These are phyloP conservation scores for Dendrobium huoshanense DNA, from an alignment of 106 monocot species.

Conservation along the genomic window DNA sequence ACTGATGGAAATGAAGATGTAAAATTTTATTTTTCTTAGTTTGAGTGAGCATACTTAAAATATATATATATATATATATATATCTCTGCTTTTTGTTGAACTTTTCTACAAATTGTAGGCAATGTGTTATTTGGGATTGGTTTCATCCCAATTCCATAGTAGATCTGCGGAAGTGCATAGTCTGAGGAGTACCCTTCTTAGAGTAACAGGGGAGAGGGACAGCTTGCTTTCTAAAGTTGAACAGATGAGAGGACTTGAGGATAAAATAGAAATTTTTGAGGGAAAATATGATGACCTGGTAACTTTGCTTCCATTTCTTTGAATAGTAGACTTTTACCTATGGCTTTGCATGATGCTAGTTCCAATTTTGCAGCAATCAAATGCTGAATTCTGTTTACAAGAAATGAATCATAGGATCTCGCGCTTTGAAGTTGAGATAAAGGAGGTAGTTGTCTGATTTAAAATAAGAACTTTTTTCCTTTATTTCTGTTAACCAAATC, in stretches of 20 bases:
- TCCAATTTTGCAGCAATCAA: slow-evolving; percentile 25
- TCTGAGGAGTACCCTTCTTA: slow-evolving; percentile 13
- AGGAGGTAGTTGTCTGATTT: slow-evolving; percentile 26
- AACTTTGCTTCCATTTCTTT: background rate
- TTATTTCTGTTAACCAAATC: background rate
- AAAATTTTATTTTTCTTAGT: slow-evolving; percentile 4
- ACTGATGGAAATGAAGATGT: slow-evolving; percentile 23
- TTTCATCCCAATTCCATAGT: background rate
- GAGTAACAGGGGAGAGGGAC: slow-evolving; percentile 17
- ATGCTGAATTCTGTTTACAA: slow-evolving; percentile 19
- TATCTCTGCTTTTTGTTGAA: background rate
- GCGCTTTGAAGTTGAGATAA: slow-evolving; percentile 42
- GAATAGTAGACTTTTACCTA: background rate
- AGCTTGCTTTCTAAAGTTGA: slow-evolving; percentile 9
- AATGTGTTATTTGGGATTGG: slow-evolving; percentile 13
- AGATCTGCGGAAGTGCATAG: slow-evolving; percentile 12
- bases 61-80: no score
- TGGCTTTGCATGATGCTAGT: background rate
- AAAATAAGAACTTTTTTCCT: background rate
- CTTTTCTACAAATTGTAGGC: slow-evolving; percentile 9
- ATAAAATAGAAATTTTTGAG: slow-evolving; percentile 23
- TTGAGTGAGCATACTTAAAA: background rate
- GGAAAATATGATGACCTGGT: slow-evolving; percentile 29
- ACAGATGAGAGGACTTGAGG: slow-evolving; percentile 3
- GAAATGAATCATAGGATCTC: slow-evolving; percentile 34